phyloP scores from a whole-genome alignment of 768 basidiomycete species.

The Omphalotus guepiniiformis region DNA sequence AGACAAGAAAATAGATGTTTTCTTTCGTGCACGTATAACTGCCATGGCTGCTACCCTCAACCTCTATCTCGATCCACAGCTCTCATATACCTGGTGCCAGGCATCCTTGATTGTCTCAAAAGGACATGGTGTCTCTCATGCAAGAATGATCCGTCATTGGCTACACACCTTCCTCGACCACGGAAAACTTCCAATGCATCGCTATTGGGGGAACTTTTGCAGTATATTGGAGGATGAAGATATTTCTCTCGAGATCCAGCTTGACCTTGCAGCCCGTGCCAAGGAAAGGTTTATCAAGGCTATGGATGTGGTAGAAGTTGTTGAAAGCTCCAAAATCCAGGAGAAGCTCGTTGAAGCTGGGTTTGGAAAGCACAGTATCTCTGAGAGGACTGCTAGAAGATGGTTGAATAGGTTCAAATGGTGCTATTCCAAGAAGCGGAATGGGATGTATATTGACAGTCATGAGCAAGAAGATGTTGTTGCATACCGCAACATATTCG shows the following conservation, averaged over 20 bases:
- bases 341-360: constrained; percentile 9
- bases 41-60: constrained; percentile 23
- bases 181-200: constrained; percentile 23
- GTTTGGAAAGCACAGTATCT: constrained; percentile 13
- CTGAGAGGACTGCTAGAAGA: constrained; percentile 20
- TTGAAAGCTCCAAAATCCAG: constrained; percentile 22
- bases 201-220: constrained; percentile 15
- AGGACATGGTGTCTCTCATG: constrained; percentile 23
- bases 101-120: constrained; percentile 27
- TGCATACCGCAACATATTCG: constrained; percentile 24
- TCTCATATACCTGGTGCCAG: constrained; percentile 28
- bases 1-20: background rate
- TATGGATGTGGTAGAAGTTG: constrained; percentile 27
- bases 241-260: constrained; percentile 20
- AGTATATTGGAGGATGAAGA: constrained; percentile 31
- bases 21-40: background rate
- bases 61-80: constrained; percentile 27
- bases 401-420: constrained; percentile 32
- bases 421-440: constrained; percentile 22
- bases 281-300: constrained; percentile 24
- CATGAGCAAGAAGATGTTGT: constrained; percentile 36
- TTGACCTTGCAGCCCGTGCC: constrained; percentile 23
- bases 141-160: constrained; percentile 26
- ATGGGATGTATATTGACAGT: constrained; percentile 35
- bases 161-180: constrained; percentile 20